Conservation (phyloP, 176 grass and related monocot species). For the Themeda triandra region DNA sequence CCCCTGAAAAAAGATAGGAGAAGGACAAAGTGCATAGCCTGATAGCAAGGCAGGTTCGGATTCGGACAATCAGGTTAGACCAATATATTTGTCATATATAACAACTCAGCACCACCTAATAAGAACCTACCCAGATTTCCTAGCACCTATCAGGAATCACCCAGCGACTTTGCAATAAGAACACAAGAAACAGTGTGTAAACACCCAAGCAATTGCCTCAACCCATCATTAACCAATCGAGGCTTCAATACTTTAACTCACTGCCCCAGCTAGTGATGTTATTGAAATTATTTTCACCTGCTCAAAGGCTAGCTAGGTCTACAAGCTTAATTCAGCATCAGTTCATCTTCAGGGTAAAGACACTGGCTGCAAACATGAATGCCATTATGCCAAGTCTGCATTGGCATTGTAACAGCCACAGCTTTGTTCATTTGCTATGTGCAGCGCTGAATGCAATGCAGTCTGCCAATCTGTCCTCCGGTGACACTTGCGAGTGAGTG, state of each 20-base stretch:
- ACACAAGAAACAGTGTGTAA: neutral
- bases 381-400: no score
- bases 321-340: neutral
- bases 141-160: neutral
- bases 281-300: neutral
- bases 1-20: neutral
- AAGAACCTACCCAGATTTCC: conserved; percentile 21
- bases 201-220: neutral
- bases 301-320: conserved; percentile 27
- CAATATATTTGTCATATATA: conserved; percentile 16
- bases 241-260: conserved; percentile 9
- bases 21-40: neutral
- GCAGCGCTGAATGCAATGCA: neutral
- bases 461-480: neutral
- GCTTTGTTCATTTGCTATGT: neutral
- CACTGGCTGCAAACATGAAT: no score
- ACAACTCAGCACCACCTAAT: neutral
- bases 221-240: conserved; percentile 5
- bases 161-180: neutral
- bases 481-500: no score
- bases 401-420: no score
- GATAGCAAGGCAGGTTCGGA: no score
- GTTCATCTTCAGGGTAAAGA: neutral
- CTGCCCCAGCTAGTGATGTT: conserved; percentile 1
- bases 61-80: conserved; percentile 30